Conservation (phyloP, 331 rosid species). For the Pyracantha coccinea region DNA sequence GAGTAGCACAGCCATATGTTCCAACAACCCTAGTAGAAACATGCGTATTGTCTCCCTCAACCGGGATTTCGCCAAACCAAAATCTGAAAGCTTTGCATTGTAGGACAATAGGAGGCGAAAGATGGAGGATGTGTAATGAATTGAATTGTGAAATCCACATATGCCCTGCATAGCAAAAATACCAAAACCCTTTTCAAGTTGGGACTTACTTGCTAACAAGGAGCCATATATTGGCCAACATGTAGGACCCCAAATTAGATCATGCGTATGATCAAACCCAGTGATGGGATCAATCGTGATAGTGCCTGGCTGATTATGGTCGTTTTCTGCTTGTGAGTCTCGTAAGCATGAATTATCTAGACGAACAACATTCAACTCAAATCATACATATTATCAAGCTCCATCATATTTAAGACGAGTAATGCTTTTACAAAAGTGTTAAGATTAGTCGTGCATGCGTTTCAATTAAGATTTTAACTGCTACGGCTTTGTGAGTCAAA, state of each 20-base stretch:
- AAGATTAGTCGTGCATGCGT: no score
- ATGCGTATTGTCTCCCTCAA: slow-evolving; percentile 93
- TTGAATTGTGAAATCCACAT: background rate
- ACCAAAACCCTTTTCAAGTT: background rate
- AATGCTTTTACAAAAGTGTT: no score
- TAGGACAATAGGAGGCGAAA: slow-evolving; percentile 9
- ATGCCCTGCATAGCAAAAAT: slow-evolving; percentile 2
- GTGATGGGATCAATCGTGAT: no score
- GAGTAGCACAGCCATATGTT: slow-evolving; percentile 94
- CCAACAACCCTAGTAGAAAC: slow-evolving; percentile 96
- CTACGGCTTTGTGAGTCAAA: no score
- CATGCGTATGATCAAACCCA: background rate
- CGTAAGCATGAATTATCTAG: background rate
- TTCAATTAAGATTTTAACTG: no score
- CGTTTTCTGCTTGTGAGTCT: no score
- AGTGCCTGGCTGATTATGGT: background rate
- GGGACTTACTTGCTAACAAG: background rate
- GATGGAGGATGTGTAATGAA: no score
- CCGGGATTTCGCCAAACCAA: slow-evolving; percentile 98
- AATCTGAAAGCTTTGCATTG: slow-evolving; percentile 97
- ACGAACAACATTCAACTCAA: background rate
- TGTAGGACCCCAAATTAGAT: background rate
- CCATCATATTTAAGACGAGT: background rate
- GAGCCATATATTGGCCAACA: background rate
- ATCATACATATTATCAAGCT: background rate